These are phyloP conservation scores for Rhododendron williamsianum DNA, from an alignment of 148 eudicot species.

Conservation along the genomic window DNA sequence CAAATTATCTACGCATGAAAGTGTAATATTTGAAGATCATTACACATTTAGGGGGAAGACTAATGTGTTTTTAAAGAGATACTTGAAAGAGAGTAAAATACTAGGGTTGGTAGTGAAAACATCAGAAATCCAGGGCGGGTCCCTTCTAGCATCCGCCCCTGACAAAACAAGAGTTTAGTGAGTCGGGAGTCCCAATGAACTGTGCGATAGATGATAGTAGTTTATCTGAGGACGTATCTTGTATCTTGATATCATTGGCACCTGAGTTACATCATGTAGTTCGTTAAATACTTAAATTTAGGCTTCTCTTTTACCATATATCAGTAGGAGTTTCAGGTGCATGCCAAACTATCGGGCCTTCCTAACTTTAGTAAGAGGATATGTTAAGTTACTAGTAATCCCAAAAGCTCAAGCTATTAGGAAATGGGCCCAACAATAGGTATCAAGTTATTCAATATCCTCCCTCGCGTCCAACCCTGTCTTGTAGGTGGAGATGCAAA, in stretches of 20 bases:
- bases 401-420: neutral
- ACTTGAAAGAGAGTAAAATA: neutral
- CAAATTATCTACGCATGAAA: neutral
- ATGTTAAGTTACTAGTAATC: neutral
- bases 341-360: neutral
- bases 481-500: neutral
- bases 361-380: neutral
- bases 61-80: no score
- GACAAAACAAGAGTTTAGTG: neutral
- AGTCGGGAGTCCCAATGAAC: neutral
- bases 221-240: neutral
- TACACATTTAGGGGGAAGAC: neutral
- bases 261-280: neutral
- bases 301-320: neutral
- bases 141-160: neutral
- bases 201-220: neutral
- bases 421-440: neutral
- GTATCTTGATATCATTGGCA: neutral
- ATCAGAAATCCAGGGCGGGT: neutral
- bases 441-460: neutral
- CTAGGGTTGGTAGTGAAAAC: neutral
- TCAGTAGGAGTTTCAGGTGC: neutral
- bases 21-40: neutral
- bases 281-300: neutral
- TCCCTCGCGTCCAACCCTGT: neutral